These are phyloP conservation scores for Coemansia sp. DNA, from an alignment of 192 early-diverging fungal species.

Conservation along the genomic window DNA sequence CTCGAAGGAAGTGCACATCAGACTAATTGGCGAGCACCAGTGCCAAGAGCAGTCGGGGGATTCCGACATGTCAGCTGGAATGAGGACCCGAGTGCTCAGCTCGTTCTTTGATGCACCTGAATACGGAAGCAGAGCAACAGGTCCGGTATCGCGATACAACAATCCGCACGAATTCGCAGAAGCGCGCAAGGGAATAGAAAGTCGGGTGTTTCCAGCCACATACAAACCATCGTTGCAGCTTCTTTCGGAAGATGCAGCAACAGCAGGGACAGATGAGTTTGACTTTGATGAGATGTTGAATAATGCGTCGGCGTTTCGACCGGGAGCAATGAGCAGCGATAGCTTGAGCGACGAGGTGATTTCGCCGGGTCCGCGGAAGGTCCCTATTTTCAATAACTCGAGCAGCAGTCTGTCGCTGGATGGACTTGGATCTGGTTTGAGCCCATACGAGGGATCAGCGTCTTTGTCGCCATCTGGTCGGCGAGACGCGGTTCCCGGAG, in stretches of 20 bases:
- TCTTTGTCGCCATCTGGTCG: not conserved
- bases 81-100: constrained; percentile 31
- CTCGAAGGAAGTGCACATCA: constrained; percentile 53
- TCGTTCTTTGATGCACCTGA: constrained; percentile 40
- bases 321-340: constrained; percentile 11
- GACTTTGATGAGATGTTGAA: constrained; percentile 50
- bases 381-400: constrained; percentile 15
- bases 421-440: constrained; percentile 26
- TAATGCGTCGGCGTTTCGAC: constrained; percentile 22
- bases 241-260: constrained; percentile 23
- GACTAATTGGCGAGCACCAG: constrained; percentile 47
- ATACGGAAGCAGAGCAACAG: not conserved
- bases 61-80: constrained; percentile 21
- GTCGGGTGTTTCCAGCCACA: constrained; percentile 29
- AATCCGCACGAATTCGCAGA: not conserved
- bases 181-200: constrained; percentile 22
- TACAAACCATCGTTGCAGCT: constrained; percentile 48
- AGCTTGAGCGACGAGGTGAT: constrained; percentile 4
- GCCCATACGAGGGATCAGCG: constrained; percentile 17
- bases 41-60: constrained; percentile 35
- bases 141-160: constrained; percentile 8
- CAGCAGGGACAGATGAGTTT: constrained; percentile 38
- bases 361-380: constrained; percentile 13
- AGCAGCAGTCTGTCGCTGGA: constrained; percentile 35
- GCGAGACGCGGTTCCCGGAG: constrained; percentile 26